These are phyloP conservation scores for Pseudogymnoascus sp. DNA, from an alignment of 2,329 filamentous ascomycete genomes.

Conservation along the genomic window DNA sequence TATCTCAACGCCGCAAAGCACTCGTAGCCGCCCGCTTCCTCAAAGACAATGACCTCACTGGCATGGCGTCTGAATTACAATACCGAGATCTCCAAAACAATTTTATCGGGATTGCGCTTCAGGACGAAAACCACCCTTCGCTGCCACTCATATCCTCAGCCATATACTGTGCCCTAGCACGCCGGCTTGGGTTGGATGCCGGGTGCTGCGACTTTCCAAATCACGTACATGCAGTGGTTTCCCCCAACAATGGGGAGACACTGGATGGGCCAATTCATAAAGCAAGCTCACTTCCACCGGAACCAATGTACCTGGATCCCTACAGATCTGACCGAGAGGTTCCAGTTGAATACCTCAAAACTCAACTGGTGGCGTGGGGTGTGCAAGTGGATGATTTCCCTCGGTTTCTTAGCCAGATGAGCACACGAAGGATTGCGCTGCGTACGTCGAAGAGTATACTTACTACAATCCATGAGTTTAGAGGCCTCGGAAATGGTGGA, in stretches of 20 bases:
- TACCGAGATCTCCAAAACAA: slow-evolving; percentile 82
- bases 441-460: slow-evolving; percentile 76
- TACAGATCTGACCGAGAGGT: slow-evolving; percentile 65
- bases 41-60: slow-evolving; percentile 57
- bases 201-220: slow-evolving; percentile 74
- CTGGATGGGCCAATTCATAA: slow-evolving; percentile 43
- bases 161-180: slow-evolving; percentile 76
- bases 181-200: slow-evolving; percentile 65
- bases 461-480: slow-evolving; percentile 53
- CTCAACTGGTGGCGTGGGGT: slow-evolving; percentile 43
- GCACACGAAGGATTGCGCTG: slow-evolving; percentile 59
- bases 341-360: slow-evolving; percentile 47
- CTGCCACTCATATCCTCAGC: slow-evolving; percentile 78
- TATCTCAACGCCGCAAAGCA: slow-evolving; percentile 60
- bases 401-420: slow-evolving; percentile 56
- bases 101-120: slow-evolving; percentile 75
- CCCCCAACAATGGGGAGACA: slow-evolving; percentile 50
- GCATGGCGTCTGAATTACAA: slow-evolving; percentile 54
- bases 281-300: slow-evolving; percentile 33
- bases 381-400: slow-evolving; percentile 36
- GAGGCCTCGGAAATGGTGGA: slow-evolving; percentile 22
- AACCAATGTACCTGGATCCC: slow-evolving; percentile 75
- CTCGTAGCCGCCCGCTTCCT: slow-evolving; percentile 62
- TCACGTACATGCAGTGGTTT: slow-evolving; percentile 76
- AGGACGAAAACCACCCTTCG: slow-evolving; percentile 64